A percentile compares a stretch with the other conserved stretches of the same genome.
Conservation (phyloP, 495 filamentous ascomycete species). For the Penicillium canescens region DNA sequence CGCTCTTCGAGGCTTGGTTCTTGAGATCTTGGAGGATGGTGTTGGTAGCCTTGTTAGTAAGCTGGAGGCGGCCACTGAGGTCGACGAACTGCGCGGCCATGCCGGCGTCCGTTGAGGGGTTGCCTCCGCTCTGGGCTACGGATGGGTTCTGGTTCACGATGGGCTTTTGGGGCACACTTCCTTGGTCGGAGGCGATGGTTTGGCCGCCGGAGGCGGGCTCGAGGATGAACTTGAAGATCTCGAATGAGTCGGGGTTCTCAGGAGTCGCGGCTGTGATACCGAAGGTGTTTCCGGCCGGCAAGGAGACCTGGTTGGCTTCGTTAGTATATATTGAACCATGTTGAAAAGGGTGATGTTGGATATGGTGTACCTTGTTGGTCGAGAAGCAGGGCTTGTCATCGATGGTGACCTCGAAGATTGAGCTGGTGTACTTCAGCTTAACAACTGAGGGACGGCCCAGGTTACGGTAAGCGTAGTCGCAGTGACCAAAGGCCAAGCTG, state of each 20-base stretch:
- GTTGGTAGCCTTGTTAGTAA: slow-evolving; percentile 68
- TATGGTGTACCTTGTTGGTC: slow-evolving; percentile 60
- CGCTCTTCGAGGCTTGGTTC: slow-evolving; percentile 43
- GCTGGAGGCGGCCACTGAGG: slow-evolving; percentile 77
- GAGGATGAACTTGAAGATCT: slow-evolving; percentile 83
- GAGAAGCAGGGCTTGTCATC: slow-evolving; percentile 85
- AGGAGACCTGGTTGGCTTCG: slow-evolving; percentile 48
- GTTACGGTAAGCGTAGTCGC: slow-evolving; percentile 88
- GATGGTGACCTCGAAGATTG: slow-evolving; percentile 70
- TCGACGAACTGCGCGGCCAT: slow-evolving; percentile 71
- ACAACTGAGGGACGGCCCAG: slow-evolving; percentile 78
- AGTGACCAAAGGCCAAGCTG: slow-evolving; percentile 89
- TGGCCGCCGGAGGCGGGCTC: slow-evolving; percentile 45
- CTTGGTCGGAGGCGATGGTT: slow-evolving; percentile 32
- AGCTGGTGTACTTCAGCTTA: slow-evolving; percentile 64
- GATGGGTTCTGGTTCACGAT: slow-evolving; percentile 32
- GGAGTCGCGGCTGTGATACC: slow-evolving; percentile 86
- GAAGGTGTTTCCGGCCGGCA: slow-evolving; percentile 81
- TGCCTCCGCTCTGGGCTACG: slow-evolving; percentile 25
- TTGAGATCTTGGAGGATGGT: slow-evolving; percentile 66
- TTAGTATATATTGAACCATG: background rate
- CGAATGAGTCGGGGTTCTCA: slow-evolving; percentile 91
- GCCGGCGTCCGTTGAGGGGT: slow-evolving; percentile 49
- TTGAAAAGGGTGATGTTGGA: background rate
- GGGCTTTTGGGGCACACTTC: slow-evolving; percentile 30